These are phyloP conservation scores for Dendrobium officinale DNA, from an alignment of 106 monocot species.

Conservation along the genomic window DNA sequence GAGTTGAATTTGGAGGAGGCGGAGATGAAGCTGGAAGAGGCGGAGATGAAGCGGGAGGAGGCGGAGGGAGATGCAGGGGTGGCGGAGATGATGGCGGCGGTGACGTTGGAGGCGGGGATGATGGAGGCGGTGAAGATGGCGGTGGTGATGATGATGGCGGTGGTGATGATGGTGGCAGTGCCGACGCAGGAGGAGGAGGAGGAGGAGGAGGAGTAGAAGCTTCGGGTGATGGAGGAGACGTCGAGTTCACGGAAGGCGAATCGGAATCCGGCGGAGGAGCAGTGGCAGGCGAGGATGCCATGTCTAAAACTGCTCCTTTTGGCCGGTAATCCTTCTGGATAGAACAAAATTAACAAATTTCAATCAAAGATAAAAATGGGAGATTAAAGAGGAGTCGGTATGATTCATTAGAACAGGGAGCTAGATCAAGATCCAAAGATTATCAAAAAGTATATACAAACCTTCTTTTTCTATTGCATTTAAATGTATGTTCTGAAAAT, in stretches of 20 bases:
- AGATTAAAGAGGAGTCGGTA: no score
- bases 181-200: background rate
- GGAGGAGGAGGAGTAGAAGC: conserved; percentile 3
- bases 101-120: background rate
- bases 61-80: background rate
- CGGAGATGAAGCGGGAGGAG: background rate
- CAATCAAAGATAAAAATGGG: background rate
- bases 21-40: background rate
- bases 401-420: background rate
- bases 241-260: background rate
- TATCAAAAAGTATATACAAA: background rate
- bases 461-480: background rate
- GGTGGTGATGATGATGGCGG: background rate
- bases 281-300: conserved; percentile 26
- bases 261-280: conserved; percentile 4
- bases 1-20: background rate
- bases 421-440: background rate
- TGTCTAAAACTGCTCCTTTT: background rate
- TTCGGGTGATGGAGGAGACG: background rate
- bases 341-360: background rate
- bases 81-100: conserved; percentile 3
- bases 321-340: background rate
- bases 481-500: background rate
- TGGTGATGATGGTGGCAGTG: background rate
- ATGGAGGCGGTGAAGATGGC: background rate